Percentiles rank a stretch among this genome's conserved stretches.
phyloP scores from a whole-genome alignment of 768 basidiomycete genomes.

The Mycena indigotica region DNA sequence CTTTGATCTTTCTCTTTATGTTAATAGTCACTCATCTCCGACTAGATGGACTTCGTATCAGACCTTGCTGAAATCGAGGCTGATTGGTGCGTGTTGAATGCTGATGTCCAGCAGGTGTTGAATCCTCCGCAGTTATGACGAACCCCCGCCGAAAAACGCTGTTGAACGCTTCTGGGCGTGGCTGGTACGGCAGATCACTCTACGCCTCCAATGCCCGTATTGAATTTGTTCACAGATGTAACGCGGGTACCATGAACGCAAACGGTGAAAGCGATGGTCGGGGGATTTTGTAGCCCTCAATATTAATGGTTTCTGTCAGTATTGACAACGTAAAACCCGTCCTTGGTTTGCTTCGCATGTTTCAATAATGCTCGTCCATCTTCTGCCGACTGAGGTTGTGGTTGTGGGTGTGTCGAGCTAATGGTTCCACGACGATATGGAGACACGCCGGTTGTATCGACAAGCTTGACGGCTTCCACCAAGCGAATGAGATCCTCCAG shows the following conservation, averaged over 20 bases:
- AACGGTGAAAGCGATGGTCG: too few relatives aligned
- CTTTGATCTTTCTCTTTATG: background rate
- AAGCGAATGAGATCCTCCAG: conserved; percentile 73
- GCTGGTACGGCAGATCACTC: conserved; percentile 30
- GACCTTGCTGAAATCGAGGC: conserved; percentile 73
- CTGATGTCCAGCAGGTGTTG: background rate
- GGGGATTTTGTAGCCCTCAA: too few relatives aligned
- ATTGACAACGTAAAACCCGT: conserved; percentile 68
- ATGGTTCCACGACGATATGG: conserved; percentile 10
- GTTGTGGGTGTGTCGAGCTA: background rate
- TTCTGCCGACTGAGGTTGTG: too few relatives aligned
- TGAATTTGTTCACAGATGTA: too few relatives aligned
- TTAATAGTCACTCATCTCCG: too few relatives aligned
- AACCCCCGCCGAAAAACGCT: conserved; percentile 17
- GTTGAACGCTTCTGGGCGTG: conserved; percentile 20
- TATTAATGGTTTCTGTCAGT: too few relatives aligned
- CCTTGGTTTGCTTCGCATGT: conserved; percentile 50
- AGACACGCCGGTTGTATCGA: conserved; percentile 42
- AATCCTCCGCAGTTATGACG: conserved; percentile 14
- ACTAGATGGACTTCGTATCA: conserved; percentile 83
- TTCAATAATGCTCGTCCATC: conserved; percentile 43
- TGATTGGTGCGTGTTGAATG: conserved; percentile 45
- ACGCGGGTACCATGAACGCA: too few relatives aligned
- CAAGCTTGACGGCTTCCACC: conserved; percentile 80
- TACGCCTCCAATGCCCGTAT: background rate